Evolutionary conservation across 1,139 yeast genomes (phyloP).

Genomic region (Saccharomyces hybrid): DNA sequence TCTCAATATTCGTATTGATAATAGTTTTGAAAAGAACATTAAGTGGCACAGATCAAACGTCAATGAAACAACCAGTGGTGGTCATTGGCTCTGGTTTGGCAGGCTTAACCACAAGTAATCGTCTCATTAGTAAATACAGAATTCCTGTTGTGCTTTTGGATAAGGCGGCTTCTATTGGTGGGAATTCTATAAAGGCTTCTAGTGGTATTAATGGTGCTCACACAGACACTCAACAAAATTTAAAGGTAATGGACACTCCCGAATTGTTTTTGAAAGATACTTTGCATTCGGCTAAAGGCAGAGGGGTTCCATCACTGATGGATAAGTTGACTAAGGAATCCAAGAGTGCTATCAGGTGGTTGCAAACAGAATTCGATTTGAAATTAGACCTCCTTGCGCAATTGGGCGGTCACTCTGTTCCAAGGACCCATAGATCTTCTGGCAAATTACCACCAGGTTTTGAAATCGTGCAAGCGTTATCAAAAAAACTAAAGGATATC

Average conservation of each 20-base stretch:
- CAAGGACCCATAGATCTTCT: constrained; percentile 58
- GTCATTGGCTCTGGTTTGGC: constrained; percentile 79
- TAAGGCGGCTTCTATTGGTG: constrained; percentile 59
- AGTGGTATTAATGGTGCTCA: constrained; percentile 75
- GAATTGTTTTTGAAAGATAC: constrained; percentile 62
- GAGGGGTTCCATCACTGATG: constrained; percentile 45
- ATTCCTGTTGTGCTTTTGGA: constrained; percentile 54
- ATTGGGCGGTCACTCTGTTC: constrained; percentile 66
- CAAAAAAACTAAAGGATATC: constrained; percentile 45
- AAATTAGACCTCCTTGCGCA: constrained; percentile 58
- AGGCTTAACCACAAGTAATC: constrained; percentile 68
- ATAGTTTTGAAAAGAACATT: constrained; percentile 1
- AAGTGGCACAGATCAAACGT: neutral
- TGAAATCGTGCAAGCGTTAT: constrained; percentile 60
- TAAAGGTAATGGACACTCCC: constrained; percentile 46
- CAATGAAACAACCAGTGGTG: constrained; percentile 35
- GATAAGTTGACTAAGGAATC: constrained; percentile 35
- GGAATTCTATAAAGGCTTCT: constrained; percentile 75
- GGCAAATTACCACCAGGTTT: constrained; percentile 71
- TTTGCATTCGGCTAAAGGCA: constrained; percentile 51
- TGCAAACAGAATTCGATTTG: constrained; percentile 51
- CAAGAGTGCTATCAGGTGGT: constrained; percentile 62
- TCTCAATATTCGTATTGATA: constrained; percentile 2
- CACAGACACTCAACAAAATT: constrained; percentile 50
- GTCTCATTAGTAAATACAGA: constrained; percentile 43